Evolutionary conservation across 106 monocot species (phyloP).

Genomic region (Ottelia alismoides): DNA sequence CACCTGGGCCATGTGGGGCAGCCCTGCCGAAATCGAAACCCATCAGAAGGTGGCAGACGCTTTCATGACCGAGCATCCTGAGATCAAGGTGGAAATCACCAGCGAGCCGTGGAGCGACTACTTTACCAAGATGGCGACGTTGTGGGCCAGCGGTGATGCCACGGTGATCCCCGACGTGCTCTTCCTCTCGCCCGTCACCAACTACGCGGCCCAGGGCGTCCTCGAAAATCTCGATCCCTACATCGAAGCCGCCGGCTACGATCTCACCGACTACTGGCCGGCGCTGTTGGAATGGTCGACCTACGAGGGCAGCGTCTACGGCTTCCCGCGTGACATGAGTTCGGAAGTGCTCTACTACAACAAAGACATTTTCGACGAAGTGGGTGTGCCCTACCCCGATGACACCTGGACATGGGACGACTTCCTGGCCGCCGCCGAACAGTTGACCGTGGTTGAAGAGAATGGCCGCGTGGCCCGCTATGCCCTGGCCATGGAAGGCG

Average conservation of each 20-base stretch:
- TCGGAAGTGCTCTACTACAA: not conserved
- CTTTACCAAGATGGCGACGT: not conserved
- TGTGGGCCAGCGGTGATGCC: too few relatives aligned
- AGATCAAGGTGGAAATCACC: not conserved
- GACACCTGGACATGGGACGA: not conserved
- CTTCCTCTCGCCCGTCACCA: not conserved
- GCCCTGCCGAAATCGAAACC: too few relatives aligned
- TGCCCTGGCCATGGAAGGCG: too few relatives aligned
- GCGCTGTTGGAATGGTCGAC: not conserved
- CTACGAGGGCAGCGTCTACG: not conserved
- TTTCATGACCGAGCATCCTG: not conserved
- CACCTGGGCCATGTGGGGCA: too few relatives aligned
- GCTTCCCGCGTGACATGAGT: not conserved
- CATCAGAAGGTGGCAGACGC: not conserved
- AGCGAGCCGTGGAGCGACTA: not conserved
- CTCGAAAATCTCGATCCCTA: too few relatives aligned
- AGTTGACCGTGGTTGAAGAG: too few relatives aligned
- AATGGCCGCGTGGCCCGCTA: too few relatives aligned
- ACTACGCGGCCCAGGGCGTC: not conserved
- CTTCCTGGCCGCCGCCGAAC: not conserved
- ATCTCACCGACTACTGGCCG: not conserved
- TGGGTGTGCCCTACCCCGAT: not conserved
- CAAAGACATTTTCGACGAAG: not conserved
- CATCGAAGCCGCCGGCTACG: not conserved
- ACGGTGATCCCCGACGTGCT: not conserved